Percentiles rank a stretch among this genome's conserved stretches.
phyloP scores from a whole-genome alignment of 441 rosid genomes.

The Daphne laureola region DNA sequence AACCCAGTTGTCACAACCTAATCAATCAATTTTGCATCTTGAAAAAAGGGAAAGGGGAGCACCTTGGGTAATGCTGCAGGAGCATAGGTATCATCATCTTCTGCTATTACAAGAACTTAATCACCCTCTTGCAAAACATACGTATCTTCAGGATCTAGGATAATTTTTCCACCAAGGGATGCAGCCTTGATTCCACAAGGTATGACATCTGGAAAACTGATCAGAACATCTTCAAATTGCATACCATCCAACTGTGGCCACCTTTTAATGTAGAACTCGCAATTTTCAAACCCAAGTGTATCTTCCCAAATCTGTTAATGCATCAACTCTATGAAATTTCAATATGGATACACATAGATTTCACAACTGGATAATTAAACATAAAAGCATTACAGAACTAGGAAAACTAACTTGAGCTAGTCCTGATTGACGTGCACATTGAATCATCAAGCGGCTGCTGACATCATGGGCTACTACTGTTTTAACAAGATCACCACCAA shows the following conservation, averaged over 20 bases:
- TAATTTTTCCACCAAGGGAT: conserved; percentile 60
- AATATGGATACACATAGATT: conserved; percentile 7
- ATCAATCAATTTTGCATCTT: conserved; percentile 11
- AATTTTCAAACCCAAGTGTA: conserved; percentile 71
- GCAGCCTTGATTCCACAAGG: conserved; percentile 80
- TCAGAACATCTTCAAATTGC: conserved; percentile 64
- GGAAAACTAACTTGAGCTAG: conserved; percentile 54
- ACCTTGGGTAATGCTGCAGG: conserved; percentile 63
- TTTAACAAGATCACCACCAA: conserved; percentile 69
- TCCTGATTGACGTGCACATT: conserved; percentile 77
- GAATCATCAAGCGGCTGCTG: conserved; percentile 76
- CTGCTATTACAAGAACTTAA: conserved; percentile 78
- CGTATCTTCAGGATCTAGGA: conserved; percentile 63
- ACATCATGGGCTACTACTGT: conserved; percentile 82
- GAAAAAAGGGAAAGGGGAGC: conserved; percentile 31
- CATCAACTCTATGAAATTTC: background rate
- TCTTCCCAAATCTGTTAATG: conserved; percentile 70
- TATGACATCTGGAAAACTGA: conserved; percentile 69
- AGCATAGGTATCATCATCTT: conserved; percentile 68
- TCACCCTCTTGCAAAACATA: conserved; percentile 64
- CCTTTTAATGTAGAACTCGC: conserved; percentile 66
- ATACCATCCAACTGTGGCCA: conserved; percentile 63
- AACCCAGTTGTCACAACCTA: too few relatives aligned
- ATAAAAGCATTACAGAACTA: background rate
- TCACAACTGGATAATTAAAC: background rate